Evolutionary conservation across 192 early-diverging fungal species (phyloP), one percentile per base, ranked within the genome.

Genomic region (Lunasporangiospora selenospora): DNA sequence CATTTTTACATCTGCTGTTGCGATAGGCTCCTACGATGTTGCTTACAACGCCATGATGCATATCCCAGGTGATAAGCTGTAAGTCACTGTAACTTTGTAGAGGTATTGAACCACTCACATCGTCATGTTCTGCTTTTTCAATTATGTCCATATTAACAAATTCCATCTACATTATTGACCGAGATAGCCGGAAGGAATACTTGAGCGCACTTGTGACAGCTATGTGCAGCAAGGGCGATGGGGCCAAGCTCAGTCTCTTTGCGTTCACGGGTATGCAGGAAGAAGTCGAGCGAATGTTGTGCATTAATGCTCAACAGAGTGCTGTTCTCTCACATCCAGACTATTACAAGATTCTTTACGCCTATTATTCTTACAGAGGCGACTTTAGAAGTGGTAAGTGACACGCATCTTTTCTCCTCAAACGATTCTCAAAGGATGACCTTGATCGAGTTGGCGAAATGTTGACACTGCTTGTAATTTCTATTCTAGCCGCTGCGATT

Each of bases 21-120:
- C 51, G 6, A 52, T 58, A 49, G 54, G 60, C 6, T 15, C 55
- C 6, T 73, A 73, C 11, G 69, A 73, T 3, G 46, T 24, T 9
- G 59, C 69, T 8, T 73, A 63, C 47, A 56, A 62, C 15, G 55
- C 69, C 23, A 62, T 73, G 54, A 73, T 73, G 69, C 40, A 51
- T 3, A 40, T 63, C 2, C 23, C 59, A n/a, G 58, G 30, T 16
- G 60, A 62, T 19, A n/a, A 21, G 7, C 16, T 46, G 67, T 71
- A 56, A 18, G 64, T 49, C n/a, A n/a, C n/a, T n/a, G n/a, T n/a
- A n/a, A n/a, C n/a, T n/a, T n/a, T n/a, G n/a, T n/a, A n/a, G n/a
- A n/a, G n/a, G n/a, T n/a, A n/a, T n/a, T n/a, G n/a, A n/a, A n/a
- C n/a, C n/a, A n/a, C n/a, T n/a, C n/a, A n/a, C n/a, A n/a, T n/a